Evolutionary conservation across 345 rosid genomes (phyloP).

Genomic region (Lagerstroemia speciosa): DNA sequence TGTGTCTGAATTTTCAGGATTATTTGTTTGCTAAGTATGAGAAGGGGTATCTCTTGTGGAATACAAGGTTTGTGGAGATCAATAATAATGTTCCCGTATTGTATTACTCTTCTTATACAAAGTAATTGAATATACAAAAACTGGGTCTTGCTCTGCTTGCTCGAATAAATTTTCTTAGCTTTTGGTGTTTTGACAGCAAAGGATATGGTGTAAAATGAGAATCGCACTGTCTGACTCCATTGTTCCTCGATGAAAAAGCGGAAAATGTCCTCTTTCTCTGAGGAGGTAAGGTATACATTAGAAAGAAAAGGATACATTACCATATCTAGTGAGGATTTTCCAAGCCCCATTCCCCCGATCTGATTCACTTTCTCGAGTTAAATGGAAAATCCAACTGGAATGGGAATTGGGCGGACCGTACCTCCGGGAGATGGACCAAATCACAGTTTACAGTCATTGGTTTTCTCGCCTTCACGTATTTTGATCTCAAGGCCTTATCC

Average conservation of each 20-base stretch:
- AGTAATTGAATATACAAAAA: not conserved
- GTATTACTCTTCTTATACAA: not conserved
- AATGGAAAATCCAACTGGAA: not conserved
- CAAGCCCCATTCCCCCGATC: not conserved
- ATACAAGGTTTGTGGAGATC: not conserved
- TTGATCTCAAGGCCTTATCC: constrained; percentile 61
- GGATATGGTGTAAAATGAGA: not conserved
- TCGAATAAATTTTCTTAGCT: too few relatives aligned
- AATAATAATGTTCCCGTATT: not conserved
- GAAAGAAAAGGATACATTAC: not conserved
- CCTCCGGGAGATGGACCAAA: not conserved
- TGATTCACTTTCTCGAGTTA: not conserved
- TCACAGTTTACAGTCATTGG: constrained; percentile 16
- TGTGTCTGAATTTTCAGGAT: not conserved
- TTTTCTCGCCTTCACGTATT: constrained; percentile 53
- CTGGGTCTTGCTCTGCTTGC: not conserved
- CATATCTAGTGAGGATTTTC: not conserved
- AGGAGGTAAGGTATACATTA: not conserved
- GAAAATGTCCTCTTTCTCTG: too few relatives aligned
- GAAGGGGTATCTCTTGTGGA: not conserved
- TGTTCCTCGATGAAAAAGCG: too few relatives aligned
- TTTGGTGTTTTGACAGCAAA: too few relatives aligned
- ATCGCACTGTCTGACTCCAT: not conserved
- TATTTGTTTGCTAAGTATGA: not conserved
- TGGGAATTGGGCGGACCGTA: not conserved